Percentiles rank a stretch among this genome's conserved stretches.
phyloP scores from a whole-genome alignment of 371 early-diverging fungal genomes.

The Syncephalastrum monosporum region DNA sequence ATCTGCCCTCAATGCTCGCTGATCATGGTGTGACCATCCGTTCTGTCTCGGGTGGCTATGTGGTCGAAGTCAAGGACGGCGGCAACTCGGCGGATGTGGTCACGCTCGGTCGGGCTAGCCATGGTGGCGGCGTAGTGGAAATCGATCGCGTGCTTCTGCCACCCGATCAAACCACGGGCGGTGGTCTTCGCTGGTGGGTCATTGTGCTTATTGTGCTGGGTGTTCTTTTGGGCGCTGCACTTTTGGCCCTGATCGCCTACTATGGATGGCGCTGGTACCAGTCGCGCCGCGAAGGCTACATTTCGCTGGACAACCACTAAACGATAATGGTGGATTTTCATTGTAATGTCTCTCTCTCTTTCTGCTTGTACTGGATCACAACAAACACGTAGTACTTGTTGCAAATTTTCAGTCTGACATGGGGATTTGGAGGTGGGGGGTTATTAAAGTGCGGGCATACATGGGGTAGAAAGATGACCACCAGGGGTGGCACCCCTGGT shows the following conservation, averaged over 20 bases:
- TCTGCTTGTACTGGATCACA: no score
- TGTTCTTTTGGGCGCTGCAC: conserved; percentile 10
- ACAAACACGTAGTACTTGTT: no score
- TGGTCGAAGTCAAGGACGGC: conserved; percentile 30
- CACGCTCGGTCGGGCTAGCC: conserved; percentile 30
- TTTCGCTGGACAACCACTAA: conserved; percentile 12
- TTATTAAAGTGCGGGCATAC: no score
- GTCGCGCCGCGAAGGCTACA: conserved; percentile 26
- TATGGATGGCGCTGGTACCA: conserved; percentile 28
- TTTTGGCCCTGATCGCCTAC: conserved; percentile 15
- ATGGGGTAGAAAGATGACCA: no score
- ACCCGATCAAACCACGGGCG: conserved; percentile 3
- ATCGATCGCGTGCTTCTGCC: conserved; percentile 43
- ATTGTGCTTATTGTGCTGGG: conserved; percentile 18
- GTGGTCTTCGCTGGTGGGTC: conserved; percentile 23
- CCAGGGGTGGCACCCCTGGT: no score
- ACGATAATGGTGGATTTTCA: neutral
- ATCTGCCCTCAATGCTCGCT: conserved; percentile 30
- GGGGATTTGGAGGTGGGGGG: no score
- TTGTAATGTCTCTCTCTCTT: no score
- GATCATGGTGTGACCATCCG: conserved; percentile 19
- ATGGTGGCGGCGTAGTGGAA: conserved; percentile 39
- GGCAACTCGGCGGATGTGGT: conserved; percentile 26
- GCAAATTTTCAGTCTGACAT: no score
- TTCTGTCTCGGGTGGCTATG: conserved; percentile 9